phyloP scores from a whole-genome alignment of 2,329 filamentous ascomycete genomes.

The Fusarium sp. region DNA sequence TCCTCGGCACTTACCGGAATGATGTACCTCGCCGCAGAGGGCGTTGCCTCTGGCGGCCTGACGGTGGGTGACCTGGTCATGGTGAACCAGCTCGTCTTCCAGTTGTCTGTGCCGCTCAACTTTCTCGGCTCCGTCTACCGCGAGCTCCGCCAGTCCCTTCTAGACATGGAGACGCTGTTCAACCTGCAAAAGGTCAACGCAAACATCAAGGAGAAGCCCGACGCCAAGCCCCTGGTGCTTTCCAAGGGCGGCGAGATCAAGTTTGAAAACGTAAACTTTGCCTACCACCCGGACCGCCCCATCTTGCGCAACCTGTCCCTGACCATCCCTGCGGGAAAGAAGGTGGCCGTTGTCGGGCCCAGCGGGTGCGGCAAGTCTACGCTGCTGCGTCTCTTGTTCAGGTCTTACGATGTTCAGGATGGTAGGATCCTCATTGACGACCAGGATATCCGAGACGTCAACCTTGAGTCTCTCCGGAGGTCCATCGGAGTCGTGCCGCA shows the following conservation, averaged over 20 bases:
- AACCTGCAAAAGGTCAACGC: conserved; percentile 97
- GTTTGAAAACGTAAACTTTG: conserved; percentile 95
- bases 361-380: conserved; percentile 97
- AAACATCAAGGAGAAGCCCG: conserved; percentile 76
- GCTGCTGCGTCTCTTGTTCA: conserved; percentile 86
- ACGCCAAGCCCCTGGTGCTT: conserved; percentile 76
- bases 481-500: conserved; percentile 96
- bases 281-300: conserved; percentile 84
- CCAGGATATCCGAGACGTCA: conserved; percentile 87
- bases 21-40: conserved; percentile 97
- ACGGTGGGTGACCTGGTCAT: conserved; percentile 97
- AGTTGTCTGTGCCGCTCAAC: conserved; percentile 95
- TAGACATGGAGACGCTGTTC: conserved; percentile 99
- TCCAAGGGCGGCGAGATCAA: conserved; percentile 83
- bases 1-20: conserved; percentile 91
- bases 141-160: conserved; percentile 88
- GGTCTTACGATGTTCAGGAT: conserved; percentile 87
- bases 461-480: conserved; percentile 79
- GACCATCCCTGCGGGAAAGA: conserved; percentile 93
- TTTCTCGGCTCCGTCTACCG: conserved; percentile 98
- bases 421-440: conserved; percentile 91
- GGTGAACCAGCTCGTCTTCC: conserved; percentile 98
- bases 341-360: conserved; percentile 93
- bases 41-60: conserved; percentile 79
- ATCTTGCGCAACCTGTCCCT: conserved; percentile 86